These are phyloP conservation scores for Phytophthora agathidicida DNA, from an alignment of 352 stramenopile genomes.

Conservation along the genomic window DNA sequence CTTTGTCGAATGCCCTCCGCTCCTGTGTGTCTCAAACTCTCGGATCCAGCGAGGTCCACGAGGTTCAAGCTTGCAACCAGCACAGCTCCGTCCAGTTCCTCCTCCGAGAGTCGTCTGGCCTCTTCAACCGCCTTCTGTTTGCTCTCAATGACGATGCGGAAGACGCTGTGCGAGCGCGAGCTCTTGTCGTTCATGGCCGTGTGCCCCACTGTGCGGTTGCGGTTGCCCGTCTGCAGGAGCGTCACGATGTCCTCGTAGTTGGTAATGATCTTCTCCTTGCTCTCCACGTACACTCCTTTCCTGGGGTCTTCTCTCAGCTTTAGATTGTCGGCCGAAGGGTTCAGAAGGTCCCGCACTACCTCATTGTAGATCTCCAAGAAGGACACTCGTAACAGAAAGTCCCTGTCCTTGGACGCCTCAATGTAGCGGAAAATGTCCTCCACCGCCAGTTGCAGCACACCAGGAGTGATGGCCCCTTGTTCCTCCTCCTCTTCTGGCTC, in stretches of 20 bases:
- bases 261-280: slow-evolving; percentile 94
- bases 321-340: slow-evolving; percentile 51
- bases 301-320: slow-evolving; percentile 94
- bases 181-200: slow-evolving; percentile 86
- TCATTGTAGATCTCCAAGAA: slow-evolving; percentile 99
- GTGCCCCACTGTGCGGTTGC: slow-evolving; percentile 62
- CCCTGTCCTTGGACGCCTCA: slow-evolving; percentile 77
- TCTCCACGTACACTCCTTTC: slow-evolving; percentile 97
- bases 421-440: slow-evolving; percentile 95
- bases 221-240: slow-evolving; percentile 71
- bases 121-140: slow-evolving; percentile 65
- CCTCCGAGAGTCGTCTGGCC: slow-evolving; percentile 59
- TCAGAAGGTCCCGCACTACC: slow-evolving; percentile 96
- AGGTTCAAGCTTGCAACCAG: slow-evolving; percentile 96
- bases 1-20: slow-evolving; percentile 95
- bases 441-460: slow-evolving; percentile 93
- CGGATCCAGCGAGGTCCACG: slow-evolving; percentile 97
- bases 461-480: slow-evolving; percentile 26
- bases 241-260: slow-evolving; percentile 66
- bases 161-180: slow-evolving; percentile 85
- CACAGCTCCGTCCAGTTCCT: slow-evolving; percentile 82
- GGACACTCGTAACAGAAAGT: slow-evolving; percentile 96
- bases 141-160: slow-evolving; percentile 84
- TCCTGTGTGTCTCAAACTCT: slow-evolving; percentile 96
- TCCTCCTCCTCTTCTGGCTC: slow-evolving; percentile 12